Percentiles rank a stretch among this genome's conserved stretches.
Evolutionary conservation across 2,329 filamentous ascomycete species (phyloP).

Genomic region (Trichoderma arundinaceum): DNA sequence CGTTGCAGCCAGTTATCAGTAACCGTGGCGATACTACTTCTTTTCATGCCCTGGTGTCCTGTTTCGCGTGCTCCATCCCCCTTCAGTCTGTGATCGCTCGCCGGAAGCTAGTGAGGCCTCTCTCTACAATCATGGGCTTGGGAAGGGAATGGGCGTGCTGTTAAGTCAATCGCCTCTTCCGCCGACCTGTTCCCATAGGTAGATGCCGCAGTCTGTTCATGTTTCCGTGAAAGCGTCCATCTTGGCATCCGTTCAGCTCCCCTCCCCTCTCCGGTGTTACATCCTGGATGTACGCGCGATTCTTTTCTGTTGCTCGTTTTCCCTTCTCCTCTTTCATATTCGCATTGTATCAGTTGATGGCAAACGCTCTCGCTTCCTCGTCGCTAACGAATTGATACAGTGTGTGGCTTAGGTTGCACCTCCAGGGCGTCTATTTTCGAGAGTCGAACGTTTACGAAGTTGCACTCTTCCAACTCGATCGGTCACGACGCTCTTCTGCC

Average conservation of each 20-base stretch:
- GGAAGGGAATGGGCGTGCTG: background rate
- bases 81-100: conserved; percentile 19
- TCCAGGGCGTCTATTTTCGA: background rate
- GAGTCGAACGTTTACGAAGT: conserved; percentile 1
- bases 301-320: background rate
- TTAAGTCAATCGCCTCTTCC: conserved; percentile 19
- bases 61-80: conserved; percentile 21
- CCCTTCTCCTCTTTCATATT: background rate
- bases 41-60: conserved; percentile 23
- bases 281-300: conserved; percentile 18
- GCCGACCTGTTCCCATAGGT: background rate
- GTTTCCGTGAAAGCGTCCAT: conserved; percentile 14
- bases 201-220: conserved; percentile 8
- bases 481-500: conserved; percentile 27
- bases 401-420: conserved; percentile 13
- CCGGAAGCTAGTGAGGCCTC: conserved; percentile 23
- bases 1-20: conserved; percentile 31
- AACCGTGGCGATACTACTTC: conserved; percentile 19
- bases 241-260: conserved; percentile 8
- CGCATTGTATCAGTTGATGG: background rate
- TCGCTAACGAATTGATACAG: conserved; percentile 25
- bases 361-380: background rate
- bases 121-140: conserved; percentile 5
- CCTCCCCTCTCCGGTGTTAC: conserved; percentile 16
- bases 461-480: background rate